phyloP scores from a whole-genome alignment of 2,329 filamentous ascomycete genomes.

The Pseudogymnoascus sp. region DNA sequence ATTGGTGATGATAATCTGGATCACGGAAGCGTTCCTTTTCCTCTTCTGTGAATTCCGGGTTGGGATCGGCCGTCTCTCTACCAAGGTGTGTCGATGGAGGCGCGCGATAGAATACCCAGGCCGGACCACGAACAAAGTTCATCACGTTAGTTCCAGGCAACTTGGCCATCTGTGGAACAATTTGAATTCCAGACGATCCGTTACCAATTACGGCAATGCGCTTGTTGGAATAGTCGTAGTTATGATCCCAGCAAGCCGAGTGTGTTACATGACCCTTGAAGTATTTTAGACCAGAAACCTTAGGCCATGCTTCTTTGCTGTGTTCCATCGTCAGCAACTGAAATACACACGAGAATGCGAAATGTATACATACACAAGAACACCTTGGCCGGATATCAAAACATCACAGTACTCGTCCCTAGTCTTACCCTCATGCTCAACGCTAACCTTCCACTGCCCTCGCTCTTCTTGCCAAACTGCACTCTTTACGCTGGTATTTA shows the following conservation, averaged over 20 bases:
- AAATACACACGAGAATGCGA: slow-evolving; percentile 36
- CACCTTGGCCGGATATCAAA: slow-evolving; percentile 2
- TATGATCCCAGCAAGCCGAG: slow-evolving; percentile 52
- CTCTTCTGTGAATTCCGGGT: slow-evolving; percentile 24
- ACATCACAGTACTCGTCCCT: neutral
- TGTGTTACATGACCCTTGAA: slow-evolving; percentile 43
- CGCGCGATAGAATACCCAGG: slow-evolving; percentile 31
- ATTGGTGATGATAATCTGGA: slow-evolving; percentile 16
- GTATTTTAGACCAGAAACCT: slow-evolving; percentile 36
- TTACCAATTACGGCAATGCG: slow-evolving; percentile 38
- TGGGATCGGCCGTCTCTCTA: slow-evolving; percentile 29
- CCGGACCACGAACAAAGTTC: slow-evolving; percentile 18
- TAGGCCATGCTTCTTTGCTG: slow-evolving; percentile 32
- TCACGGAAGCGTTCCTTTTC: slow-evolving; percentile 25
- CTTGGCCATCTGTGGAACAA: slow-evolving; percentile 26
- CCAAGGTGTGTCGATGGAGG: slow-evolving; percentile 49
- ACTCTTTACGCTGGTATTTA: slow-evolving; percentile 38
- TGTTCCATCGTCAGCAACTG: slow-evolving; percentile 33
- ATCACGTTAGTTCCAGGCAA: slow-evolving; percentile 21
- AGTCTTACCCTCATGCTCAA: slow-evolving; percentile 28
- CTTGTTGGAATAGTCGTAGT: slow-evolving; percentile 45
- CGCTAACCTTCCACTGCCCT: slow-evolving; percentile 40
- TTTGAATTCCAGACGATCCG: slow-evolving; percentile 33
- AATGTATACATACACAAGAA: slow-evolving; percentile 15
- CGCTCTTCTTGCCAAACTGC: slow-evolving; percentile 40